These are phyloP conservation scores for Nakaseomyces glabratus DNA, from an alignment of 1,139 yeast genomes.

Conservation along the genomic window DNA sequence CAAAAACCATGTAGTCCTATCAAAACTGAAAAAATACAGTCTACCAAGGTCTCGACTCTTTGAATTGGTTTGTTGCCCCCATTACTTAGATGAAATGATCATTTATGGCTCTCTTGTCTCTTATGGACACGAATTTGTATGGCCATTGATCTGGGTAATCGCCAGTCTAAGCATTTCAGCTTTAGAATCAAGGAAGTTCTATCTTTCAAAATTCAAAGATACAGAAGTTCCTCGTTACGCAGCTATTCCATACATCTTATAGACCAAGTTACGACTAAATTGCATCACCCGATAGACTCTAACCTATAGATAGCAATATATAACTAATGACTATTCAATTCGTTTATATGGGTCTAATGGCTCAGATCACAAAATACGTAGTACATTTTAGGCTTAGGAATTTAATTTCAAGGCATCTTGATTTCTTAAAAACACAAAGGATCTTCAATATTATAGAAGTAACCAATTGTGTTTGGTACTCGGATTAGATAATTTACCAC, in stretches of 20 bases:
- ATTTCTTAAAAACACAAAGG: too few species aligned
- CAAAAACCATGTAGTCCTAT: slow-evolving; percentile 49
- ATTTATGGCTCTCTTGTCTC: slow-evolving; percentile 43
- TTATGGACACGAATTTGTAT: slow-evolving; percentile 19
- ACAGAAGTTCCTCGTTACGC: slow-evolving; percentile 26
- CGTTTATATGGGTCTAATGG: too few species aligned
- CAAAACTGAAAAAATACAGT: slow-evolving; percentile 56
- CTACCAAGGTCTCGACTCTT: slow-evolving; percentile 51
- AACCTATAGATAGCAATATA: too few species aligned
- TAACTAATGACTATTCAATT: too few species aligned
- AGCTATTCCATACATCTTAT: slow-evolving; percentile 37
- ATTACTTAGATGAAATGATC: slow-evolving; percentile 66
- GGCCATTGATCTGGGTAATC: slow-evolving; percentile 47
- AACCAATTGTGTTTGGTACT: too few species aligned
- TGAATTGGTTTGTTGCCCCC: slow-evolving; percentile 56
- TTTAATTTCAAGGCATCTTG: too few species aligned
- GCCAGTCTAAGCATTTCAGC: slow-evolving; percentile 58
- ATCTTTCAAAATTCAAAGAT: slow-evolving; percentile 32
- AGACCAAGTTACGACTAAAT: too few species aligned
- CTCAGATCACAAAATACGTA: too few species aligned
- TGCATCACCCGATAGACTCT: too few species aligned
- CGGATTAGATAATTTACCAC: too few species aligned
- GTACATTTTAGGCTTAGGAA: too few species aligned
- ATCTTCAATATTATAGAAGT: too few species aligned
- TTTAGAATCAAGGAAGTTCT: slow-evolving; percentile 47